Evolutionary conservation across 208 protist genomes (phyloP).

Genomic region (Crithidia bombi): DNA sequence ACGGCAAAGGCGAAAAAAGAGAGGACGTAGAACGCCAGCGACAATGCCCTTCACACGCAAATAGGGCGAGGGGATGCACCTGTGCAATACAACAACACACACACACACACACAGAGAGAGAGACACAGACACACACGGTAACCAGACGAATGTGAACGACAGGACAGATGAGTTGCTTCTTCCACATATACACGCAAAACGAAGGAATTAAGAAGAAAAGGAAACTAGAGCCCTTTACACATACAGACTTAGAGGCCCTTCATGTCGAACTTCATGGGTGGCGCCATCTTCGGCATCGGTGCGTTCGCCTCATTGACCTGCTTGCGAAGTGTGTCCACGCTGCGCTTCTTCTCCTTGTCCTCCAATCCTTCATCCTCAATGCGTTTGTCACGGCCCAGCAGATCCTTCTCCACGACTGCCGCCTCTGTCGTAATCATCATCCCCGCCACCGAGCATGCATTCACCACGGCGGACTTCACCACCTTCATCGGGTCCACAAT

Average conservation of each 20-base stretch:
- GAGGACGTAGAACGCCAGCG: too few relatives aligned
- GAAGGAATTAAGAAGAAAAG: not conserved
- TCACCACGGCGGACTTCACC: constrained; percentile 97
- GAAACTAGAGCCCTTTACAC: not conserved
- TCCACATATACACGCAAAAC: too few relatives aligned
- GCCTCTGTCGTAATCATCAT: constrained; percentile 99
- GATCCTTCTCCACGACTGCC: constrained; percentile 93
- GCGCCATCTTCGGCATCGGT: constrained; percentile 82
- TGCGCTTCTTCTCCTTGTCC: constrained; percentile 81
- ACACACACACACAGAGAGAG: not conserved
- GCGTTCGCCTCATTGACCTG: constrained; percentile 82
- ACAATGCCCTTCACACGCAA: too few relatives aligned
- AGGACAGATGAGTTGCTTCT: too few relatives aligned
- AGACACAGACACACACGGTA: not conserved
- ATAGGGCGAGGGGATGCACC: too few relatives aligned
- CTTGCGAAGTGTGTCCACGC: constrained; percentile 67
- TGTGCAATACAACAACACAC: too few relatives aligned
- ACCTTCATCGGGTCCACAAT: constrained; percentile 99
- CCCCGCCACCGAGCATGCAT: constrained; percentile 97
- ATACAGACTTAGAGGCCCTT: constrained; percentile 61
- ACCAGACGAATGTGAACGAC: too few relatives aligned
- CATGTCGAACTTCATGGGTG: constrained; percentile 90
- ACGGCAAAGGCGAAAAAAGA: too few relatives aligned
- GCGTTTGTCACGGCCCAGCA: constrained; percentile 49
- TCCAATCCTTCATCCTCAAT: constrained; percentile 84